Base-by-base conservation (phyloP, 2,329 filamentous ascomycete species). In the Trichocomaceae sp. region DNA sequence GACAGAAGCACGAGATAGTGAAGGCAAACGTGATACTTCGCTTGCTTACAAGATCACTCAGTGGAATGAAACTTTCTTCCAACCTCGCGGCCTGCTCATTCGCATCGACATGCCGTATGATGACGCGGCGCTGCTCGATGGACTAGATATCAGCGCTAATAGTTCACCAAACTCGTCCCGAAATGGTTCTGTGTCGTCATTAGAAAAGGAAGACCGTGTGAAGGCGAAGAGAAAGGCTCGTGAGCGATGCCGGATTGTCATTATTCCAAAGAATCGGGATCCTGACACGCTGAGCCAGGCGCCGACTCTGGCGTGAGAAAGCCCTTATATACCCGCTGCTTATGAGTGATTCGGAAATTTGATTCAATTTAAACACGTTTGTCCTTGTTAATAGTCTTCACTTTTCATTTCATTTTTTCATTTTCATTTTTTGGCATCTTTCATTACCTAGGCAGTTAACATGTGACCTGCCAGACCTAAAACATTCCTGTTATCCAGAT, bases 1-100 rank as follows among this genome's bases (percentile, higher is more conserved):
- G 8, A 29, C 26, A 51, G 26, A 45, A 2, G 41, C 3, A 3
- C 41, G 20, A n/a, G 29, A 31, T n/a, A 29, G 23, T 47, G 23
- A 47, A 47, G 17, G 9, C 37, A n/a, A 41, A 8, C 1, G 22
- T 19, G 23, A 31, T 23, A 3, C 56, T 26, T 33, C 53, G 4
- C 57, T 69, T 1, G 52, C 63, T 15, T 53, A 46, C 0, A 62
- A 64, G 47, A 61, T 69, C 22, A 51, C 60, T 0, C 19, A 51
- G 3, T 69, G 67, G 67, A 69, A 69, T 44, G 62, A 65, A 29
- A 56, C 55, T 3, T 64, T 65, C 42, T 69, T 69, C 47, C 41
- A 56, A 20, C 65, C 65, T 1, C 54, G 62, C 10, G 65, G 65
- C 1, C 39, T 69, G 10, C 19, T 69, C 46, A 66, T 69, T 15